These are phyloP conservation scores for Aureobasidium sp. DNA, from an alignment of 2,329 filamentous ascomycete species.

Conservation along the genomic window DNA sequence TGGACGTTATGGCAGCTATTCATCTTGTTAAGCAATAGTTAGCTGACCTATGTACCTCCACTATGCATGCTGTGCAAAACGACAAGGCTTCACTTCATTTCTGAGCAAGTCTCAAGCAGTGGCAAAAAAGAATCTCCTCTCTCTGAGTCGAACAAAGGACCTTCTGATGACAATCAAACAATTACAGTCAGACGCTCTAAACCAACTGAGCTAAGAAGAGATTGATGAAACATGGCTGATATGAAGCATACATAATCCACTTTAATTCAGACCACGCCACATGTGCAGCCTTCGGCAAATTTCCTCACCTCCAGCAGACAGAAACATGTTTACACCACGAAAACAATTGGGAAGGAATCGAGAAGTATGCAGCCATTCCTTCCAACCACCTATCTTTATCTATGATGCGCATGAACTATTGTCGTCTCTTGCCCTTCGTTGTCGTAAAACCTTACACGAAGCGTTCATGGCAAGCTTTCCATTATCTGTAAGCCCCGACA, in stretches of 20 bases:
- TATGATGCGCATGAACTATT: no score
- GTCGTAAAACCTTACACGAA: no score
- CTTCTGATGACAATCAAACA: conserved; percentile 13
- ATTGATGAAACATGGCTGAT: background rate
- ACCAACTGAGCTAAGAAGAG: conserved; percentile 15
- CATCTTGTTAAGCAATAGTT: conserved; percentile 18
- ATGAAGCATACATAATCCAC: background rate
- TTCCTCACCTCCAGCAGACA: background rate
- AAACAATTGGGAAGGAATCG: background rate
- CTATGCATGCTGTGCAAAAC: background rate
- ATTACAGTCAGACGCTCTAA: conserved; percentile 15
- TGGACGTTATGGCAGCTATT: conserved; percentile 27
- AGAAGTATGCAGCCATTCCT: background rate
- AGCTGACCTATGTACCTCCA: background rate
- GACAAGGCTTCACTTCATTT: background rate
- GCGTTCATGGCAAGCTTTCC: no score
- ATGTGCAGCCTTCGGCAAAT: background rate
- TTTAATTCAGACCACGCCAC: no score
- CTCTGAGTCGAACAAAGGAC: conserved; percentile 16
- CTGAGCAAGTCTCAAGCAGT: no score
- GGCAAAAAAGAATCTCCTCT: conserved; percentile 7
- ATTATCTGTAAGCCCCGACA: no score
- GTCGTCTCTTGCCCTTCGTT: no score
- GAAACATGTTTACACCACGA: background rate
- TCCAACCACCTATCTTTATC: no score